phyloP scores from a whole-genome alignment of 177 flowering plant genomes.

The Vitis hybrid region DNA sequence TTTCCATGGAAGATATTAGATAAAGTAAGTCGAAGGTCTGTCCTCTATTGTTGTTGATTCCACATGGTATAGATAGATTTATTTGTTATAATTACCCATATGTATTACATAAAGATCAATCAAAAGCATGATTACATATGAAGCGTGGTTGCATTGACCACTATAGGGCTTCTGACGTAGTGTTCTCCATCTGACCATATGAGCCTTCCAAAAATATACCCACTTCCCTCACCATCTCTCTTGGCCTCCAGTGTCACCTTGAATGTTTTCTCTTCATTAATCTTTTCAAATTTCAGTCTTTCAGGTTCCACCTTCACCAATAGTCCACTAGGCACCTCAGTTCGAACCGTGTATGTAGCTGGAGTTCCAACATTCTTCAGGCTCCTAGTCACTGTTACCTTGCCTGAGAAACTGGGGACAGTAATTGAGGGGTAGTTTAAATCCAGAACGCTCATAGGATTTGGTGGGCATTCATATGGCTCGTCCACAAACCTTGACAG shows the following conservation, averaged over 20 bases:
- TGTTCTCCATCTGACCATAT: conserved; percentile 23
- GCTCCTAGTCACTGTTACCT: conserved; percentile 6
- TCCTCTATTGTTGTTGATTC: too few species aligned
- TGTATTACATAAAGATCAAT: too few species aligned
- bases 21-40: too few species aligned
- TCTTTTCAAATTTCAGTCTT: conserved; percentile 8
- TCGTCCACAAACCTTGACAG: background rate
- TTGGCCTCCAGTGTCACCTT: conserved; percentile 5
- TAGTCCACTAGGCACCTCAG: conserved; percentile 7
- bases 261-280: background rate
- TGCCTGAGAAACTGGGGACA: conserved; percentile 10
- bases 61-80: too few species aligned
- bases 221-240: background rate
- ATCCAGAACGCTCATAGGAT: background rate
- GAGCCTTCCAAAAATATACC: conserved; percentile 14
- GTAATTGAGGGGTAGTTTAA: conserved; percentile 19
- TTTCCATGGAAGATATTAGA: too few species aligned
- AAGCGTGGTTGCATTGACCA: background rate
- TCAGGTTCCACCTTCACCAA: conserved; percentile 13
- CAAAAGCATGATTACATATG: too few species aligned
- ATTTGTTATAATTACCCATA: too few species aligned
- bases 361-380: conserved; percentile 24
- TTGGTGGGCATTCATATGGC: background rate
- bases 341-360: conserved; percentile 10
- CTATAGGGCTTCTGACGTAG: conserved; percentile 18